Percentiles rank a stretch among this genome's conserved stretches.
Evolutionary conservation across 139 green algal genomes (phyloP).

Genomic region (Chlamydomonas incerta): DNA sequence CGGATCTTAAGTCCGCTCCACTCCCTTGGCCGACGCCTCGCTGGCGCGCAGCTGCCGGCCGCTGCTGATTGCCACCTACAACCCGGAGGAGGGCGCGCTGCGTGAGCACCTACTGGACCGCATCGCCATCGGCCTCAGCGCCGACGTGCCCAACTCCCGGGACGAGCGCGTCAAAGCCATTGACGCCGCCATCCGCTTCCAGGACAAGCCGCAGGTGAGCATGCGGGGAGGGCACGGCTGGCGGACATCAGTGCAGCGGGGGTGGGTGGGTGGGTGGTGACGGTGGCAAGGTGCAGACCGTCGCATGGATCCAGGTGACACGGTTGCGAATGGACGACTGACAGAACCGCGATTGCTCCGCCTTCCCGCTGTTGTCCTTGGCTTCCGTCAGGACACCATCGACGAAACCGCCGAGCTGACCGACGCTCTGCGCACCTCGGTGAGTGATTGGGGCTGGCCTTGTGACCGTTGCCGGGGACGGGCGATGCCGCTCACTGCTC

Average conservation of each 20-base stretch:
- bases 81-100: slow-evolving; percentile 95
- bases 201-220: slow-evolving; percentile 59
- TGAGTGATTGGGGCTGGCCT: slow-evolving; percentile 12
- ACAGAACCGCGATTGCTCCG: no score
- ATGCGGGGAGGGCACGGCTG: no score
- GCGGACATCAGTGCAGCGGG: neutral
- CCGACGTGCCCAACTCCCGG: slow-evolving; percentile 83
- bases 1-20: no score
- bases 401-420: slow-evolving; percentile 88
- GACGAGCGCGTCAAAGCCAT: slow-evolving; percentile 90
- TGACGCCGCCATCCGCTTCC: slow-evolving; percentile 78
- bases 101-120: slow-evolving; percentile 98
- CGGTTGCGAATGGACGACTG: no score
- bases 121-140: slow-evolving; percentile 93
- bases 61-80: slow-evolving; percentile 98
- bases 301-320: no score
- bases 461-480: no score
- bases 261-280: neutral
- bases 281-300: neutral
- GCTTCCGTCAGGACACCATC: slow-evolving; percentile 45
- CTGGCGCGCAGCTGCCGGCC: slow-evolving; percentile 80
- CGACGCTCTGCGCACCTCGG: slow-evolving; percentile 77
- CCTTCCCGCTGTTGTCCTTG: no score
- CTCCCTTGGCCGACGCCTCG: no score
- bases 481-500: no score